These are phyloP conservation scores for Cyberlindnera euphorbiae DNA, from an alignment of 805 yeast genomes.

Conservation along the genomic window DNA sequence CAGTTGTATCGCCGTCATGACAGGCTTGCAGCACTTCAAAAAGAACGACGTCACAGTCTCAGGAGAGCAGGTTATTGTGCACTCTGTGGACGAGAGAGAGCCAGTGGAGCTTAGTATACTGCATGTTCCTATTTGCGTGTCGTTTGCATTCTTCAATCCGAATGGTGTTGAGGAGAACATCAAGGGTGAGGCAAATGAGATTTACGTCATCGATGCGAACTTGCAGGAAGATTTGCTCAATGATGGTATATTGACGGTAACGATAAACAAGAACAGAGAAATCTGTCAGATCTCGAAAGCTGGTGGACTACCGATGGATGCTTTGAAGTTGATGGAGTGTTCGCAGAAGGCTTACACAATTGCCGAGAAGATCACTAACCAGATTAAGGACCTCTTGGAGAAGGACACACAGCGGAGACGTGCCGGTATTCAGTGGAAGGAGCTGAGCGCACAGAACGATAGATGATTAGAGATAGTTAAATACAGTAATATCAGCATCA, in stretches of 20 bases:
- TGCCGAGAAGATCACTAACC: slow-evolving; percentile 60
- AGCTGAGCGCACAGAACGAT: slow-evolving; percentile 24
- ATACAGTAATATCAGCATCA: not conserved
- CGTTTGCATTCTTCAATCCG: slow-evolving; percentile 82
- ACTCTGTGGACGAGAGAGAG: slow-evolving; percentile 70
- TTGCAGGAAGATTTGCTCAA: slow-evolving; percentile 71
- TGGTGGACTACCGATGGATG: slow-evolving; percentile 85
- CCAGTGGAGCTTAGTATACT: slow-evolving; percentile 82
- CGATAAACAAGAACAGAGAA: slow-evolving; percentile 86
- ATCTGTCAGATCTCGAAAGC: slow-evolving; percentile 85
- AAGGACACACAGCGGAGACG: slow-evolving; percentile 21
- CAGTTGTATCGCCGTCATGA: slow-evolving; percentile 84
- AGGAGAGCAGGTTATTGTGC: slow-evolving; percentile 62
- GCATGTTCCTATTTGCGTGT: slow-evolving; percentile 86
- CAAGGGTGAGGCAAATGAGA: slow-evolving; percentile 60
- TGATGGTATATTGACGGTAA: slow-evolving; percentile 76
- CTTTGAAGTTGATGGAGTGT: slow-evolving; percentile 61
- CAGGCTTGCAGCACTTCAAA: slow-evolving; percentile 75
- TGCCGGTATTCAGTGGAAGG: slow-evolving; percentile 22
- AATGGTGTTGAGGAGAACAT: slow-evolving; percentile 59
- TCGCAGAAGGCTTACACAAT: slow-evolving; percentile 58
- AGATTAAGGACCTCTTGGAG: slow-evolving; percentile 48
- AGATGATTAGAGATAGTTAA: slow-evolving; percentile 9
- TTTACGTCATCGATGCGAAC: slow-evolving; percentile 70
- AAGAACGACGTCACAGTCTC: slow-evolving; percentile 78